phyloP scores from a whole-genome alignment of 1,139 yeast genomes.

The Blastobotrys proliferans region DNA sequence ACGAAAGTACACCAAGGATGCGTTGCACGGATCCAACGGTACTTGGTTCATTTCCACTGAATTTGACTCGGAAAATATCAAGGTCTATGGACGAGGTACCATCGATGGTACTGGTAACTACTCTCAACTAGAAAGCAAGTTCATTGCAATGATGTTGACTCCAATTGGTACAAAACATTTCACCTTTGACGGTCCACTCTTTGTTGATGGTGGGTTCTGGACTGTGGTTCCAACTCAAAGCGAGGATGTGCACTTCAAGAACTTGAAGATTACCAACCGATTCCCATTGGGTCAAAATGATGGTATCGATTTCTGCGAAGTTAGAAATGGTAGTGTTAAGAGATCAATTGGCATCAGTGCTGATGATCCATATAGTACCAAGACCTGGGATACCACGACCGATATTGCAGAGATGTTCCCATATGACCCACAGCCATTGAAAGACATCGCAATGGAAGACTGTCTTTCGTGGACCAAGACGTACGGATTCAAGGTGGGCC shows the following conservation, averaged over 20 bases:
- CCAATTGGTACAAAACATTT: constrained; percentile 1
- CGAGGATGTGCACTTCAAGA: background rate
- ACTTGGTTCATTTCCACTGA: constrained; percentile 1
- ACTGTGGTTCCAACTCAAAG: background rate
- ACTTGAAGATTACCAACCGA: background rate
- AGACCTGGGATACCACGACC: background rate
- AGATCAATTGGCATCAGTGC: background rate
- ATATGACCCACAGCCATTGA: background rate
- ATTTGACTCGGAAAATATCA: background rate
- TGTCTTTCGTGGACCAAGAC: constrained; percentile 1
- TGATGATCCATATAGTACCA: constrained; percentile 1
- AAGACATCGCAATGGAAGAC: background rate
- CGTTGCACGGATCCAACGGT: background rate
- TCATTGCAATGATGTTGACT: background rate
- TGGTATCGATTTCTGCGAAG: constrained; percentile 1
- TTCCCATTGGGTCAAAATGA: background rate
- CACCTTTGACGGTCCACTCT: constrained; percentile 1
- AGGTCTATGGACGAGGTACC: background rate
- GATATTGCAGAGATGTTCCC: constrained; percentile 4
- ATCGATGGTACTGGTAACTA: constrained; percentile 1
- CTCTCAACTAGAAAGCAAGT: background rate
- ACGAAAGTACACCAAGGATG: constrained; percentile 2
- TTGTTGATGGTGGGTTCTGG: constrained; percentile 1
- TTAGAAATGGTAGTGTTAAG: background rate
- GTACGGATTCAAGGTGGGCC: constrained; percentile 2